Base-by-base conservation (phyloP, 176 grass and related monocot genomes). In the Carex littledalei region DNA sequence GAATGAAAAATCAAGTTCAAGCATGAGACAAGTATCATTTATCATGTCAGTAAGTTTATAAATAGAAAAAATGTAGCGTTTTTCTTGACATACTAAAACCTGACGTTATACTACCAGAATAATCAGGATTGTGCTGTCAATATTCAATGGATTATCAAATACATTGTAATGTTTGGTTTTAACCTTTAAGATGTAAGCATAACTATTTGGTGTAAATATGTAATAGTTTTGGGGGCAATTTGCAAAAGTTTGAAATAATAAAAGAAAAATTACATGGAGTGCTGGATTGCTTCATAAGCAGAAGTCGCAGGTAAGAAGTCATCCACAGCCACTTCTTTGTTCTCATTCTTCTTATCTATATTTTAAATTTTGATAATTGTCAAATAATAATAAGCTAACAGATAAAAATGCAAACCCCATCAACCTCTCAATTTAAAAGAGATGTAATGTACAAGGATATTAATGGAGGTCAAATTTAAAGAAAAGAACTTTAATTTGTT, bases 331-430 rank as follows among this genome's bases (percentile, higher is more conserved):
- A 98, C 96, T 73, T 98, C 91, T 87, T 98, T 98, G 83, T 98
- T 98, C 85, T 98, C 96, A 84, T 98, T 98, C 83, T 98, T 98
- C 96, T 98, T 98, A 87, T 98, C 96, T 99, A 71, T 67, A 82
- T 26, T 35, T 81, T 67, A 0, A 2, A n/a, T 47, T 63, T 67
- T 47, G 43, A 66, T 63, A 64, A 80, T 5, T 1, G 58, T 81
- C 56, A 81, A 58, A 63, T 62, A 81, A 81, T 20, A 81, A 24
- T 21, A 63, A 82, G 2, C 31, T 11, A 67, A 82, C 57, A 47
- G 35, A 47, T 66, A 31, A 82, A 81, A 66, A 21, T 66, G 80
- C 13, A 64, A 53, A 29, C 8, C 45, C 70, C 1, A 52, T 22
- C 10, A 22, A 50, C 15, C 41, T 74, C 43, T 22, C n/a, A 75